Evolutionary conservation across 495 filamentous ascomycete genomes (phyloP).

Genomic region (Bombardia bombarda): DNA sequence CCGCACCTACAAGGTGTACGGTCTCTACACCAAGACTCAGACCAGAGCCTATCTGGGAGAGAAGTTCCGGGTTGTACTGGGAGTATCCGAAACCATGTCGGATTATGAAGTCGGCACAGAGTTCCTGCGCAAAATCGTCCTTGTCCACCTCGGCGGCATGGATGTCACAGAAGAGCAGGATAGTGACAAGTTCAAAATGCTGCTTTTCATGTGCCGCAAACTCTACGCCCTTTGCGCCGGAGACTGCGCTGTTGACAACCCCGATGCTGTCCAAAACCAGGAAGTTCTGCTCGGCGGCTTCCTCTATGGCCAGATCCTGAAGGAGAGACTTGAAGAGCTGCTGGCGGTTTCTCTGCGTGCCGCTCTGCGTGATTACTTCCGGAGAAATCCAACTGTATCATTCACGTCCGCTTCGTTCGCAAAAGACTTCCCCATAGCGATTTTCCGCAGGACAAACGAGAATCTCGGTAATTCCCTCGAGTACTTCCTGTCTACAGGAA

Average conservation of each 20-base stretch:
- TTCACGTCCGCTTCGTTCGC: conserved; percentile 67
- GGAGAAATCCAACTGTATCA: conserved; percentile 48
- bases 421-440: conserved; percentile 67
- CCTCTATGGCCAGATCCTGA: conserved; percentile 88
- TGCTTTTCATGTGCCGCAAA: conserved; percentile 94
- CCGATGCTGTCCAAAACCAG: conserved; percentile 90
- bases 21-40: conserved; percentile 65
- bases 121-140: conserved; percentile 80
- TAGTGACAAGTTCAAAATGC: conserved; percentile 85
- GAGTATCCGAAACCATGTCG: conserved; percentile 67
- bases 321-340: conserved; percentile 88
- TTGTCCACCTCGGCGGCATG: conserved; percentile 79
- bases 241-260: conserved; percentile 88
- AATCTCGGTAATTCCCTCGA: conserved; percentile 80
- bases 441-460: conserved; percentile 75
- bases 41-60: conserved; percentile 78
- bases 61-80: conserved; percentile 81
- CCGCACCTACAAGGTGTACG: conserved; percentile 86
- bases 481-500: conserved; percentile 95
- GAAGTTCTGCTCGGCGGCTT: conserved; percentile 90
- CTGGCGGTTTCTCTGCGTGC: conserved; percentile 55
- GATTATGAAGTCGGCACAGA: conserved; percentile 84
- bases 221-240: conserved; percentile 87
- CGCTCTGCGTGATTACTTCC: conserved; percentile 61
- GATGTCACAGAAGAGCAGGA: conserved; percentile 76